Conservation (phyloP, 1,284 basidiomycete genomes). For the Apiotrichum gamsii region DNA sequence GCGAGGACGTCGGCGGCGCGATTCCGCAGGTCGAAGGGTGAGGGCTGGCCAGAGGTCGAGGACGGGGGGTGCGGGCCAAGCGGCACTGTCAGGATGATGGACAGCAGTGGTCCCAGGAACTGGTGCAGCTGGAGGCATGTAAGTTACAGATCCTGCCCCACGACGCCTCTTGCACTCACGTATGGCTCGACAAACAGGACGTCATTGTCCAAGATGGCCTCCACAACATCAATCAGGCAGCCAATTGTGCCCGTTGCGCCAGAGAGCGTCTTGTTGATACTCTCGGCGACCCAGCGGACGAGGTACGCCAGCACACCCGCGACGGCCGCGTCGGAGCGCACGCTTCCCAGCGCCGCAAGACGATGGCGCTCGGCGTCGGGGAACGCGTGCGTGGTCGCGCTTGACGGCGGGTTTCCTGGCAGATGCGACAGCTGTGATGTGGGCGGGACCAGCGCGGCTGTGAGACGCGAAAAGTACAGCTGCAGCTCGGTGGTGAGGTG, state of each 20-base stretch:
- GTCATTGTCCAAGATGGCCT: conserved; percentile 73
- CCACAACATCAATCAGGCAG: conserved; percentile 72
- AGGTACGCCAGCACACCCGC: conserved; percentile 93
- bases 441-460: conserved; percentile 68
- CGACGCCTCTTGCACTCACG: conserved; percentile 53
- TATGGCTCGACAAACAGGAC: conserved; percentile 95
- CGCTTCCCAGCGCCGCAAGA: conserved; percentile 79
- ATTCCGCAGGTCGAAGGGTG: conserved; percentile 57
- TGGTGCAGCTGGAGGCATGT: conserved; percentile 80
- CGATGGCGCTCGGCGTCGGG: conserved; percentile 54
- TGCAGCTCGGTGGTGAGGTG: conserved; percentile 91
- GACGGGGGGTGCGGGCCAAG: conserved; percentile 50
- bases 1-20: conserved; percentile 75
- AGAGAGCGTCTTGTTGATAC: conserved; percentile 56
- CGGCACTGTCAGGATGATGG: conserved; percentile 78
- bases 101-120: conserved; percentile 86
- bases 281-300: conserved; percentile 89
- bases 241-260: conserved; percentile 63
- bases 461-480: conserved; percentile 89
- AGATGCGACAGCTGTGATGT: conserved; percentile 46
- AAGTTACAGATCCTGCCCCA: not conserved
- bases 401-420: conserved; percentile 19
- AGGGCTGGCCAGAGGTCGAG: conserved; percentile 25
- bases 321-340: conserved; percentile 83
- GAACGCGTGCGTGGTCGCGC: conserved; percentile 18